These are phyloP conservation scores for Aspergillus diversus DNA, from an alignment of 495 filamentous ascomycete species.

Conservation along the genomic window DNA sequence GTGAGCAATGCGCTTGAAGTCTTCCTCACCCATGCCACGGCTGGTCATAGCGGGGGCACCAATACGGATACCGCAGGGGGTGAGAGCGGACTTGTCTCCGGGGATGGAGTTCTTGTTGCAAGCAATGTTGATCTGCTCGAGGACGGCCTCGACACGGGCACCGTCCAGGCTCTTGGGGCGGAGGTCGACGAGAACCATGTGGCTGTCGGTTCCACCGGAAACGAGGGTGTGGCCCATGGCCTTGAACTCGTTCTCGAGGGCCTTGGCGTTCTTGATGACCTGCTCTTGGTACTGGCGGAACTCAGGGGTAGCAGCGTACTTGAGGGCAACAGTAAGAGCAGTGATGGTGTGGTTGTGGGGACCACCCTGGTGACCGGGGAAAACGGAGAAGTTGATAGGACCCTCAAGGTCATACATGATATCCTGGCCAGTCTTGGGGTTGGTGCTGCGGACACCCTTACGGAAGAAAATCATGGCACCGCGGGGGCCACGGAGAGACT, in stretches of 20 bases:
- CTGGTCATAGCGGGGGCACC: conserved; percentile 97
- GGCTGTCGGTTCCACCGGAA: conserved; percentile 94
- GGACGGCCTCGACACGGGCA: conserved; percentile 92
- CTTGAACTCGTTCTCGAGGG: conserved; percentile 31
- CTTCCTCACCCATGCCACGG: conserved; percentile 88
- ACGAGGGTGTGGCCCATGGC: conserved; percentile 66
- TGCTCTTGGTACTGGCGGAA: conserved; percentile 96
- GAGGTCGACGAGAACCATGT: conserved; percentile 72
- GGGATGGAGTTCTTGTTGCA: conserved; percentile 99
- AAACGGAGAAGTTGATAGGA: conserved; percentile 99
- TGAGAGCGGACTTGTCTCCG: conserved; percentile 96
- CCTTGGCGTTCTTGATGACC: conserved; percentile 64
- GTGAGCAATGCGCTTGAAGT: conserved; percentile 86
- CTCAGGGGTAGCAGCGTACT: conserved; percentile 89
- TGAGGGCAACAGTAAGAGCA: conserved; percentile 92
- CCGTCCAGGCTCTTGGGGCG: conserved; percentile 40
- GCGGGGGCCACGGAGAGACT: conserved; percentile 96
- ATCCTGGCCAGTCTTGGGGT: conserved; percentile 90
- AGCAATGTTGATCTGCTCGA: conserved; percentile 97
- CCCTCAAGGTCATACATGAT: conserved; percentile 89
- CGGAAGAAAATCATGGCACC: conserved; percentile 99
- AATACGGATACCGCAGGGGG: conserved; percentile 91
- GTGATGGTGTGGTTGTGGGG: conserved; percentile 99
- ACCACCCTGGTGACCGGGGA: conserved; percentile 98
- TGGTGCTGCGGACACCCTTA: conserved; percentile 86